Base-by-base conservation (phyloP, 2,329 filamentous ascomycete genomes). In the Exophiala sp. region DNA sequence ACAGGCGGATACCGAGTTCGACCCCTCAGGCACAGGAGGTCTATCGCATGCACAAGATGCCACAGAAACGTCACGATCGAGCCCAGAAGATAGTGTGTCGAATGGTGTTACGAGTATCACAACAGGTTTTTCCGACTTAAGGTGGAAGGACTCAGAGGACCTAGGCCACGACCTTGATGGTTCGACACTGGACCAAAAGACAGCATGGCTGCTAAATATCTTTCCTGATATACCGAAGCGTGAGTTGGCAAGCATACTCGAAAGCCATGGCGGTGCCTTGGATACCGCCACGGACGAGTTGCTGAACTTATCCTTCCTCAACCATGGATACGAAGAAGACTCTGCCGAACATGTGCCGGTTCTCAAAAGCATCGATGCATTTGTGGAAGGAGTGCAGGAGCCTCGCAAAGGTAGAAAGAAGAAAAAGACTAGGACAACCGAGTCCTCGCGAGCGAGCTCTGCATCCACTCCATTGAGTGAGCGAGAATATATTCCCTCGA, bases 361-460 rank as follows among this genome's bases (percentile, higher is more conserved):
- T 1, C 74, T 78, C 1, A 92, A 88, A 66, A 89, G 91, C 0
- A 76, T 96, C n/a, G 90, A 96, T 54, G 90, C 82, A 0, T 96
- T 96, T 66, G 84, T 82, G 18, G 78, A 82, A 36, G 78, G 78
- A 68, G 68, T 1, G 65, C 66, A 66, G 67, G 59, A 71, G 69
- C 47, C 73, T 72, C 42, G 73, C 8, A 62, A 62, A 35, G 33
- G 52, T 4, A 52, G 68, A 40, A 69, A 65, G 35, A 66, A 55
- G 52, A 65, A 64, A 56, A 72, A 50, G 53, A 24, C 40, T 12
- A 44, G 50, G 16, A 58, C 49, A 14, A 52, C 50, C 20, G 55
- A 59, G 2, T 57, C 55, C 18, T 58, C 60, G 8, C 49, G 67
- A n/a, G 63, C 68, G 2, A 66, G 52, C 44, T 61, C 47, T 11